A percentile compares a stretch with the other conserved stretches of the same genome.
Evolutionary conservation across 345 rosid genomes (phyloP).

Genomic region (Murraya paniculata): DNA sequence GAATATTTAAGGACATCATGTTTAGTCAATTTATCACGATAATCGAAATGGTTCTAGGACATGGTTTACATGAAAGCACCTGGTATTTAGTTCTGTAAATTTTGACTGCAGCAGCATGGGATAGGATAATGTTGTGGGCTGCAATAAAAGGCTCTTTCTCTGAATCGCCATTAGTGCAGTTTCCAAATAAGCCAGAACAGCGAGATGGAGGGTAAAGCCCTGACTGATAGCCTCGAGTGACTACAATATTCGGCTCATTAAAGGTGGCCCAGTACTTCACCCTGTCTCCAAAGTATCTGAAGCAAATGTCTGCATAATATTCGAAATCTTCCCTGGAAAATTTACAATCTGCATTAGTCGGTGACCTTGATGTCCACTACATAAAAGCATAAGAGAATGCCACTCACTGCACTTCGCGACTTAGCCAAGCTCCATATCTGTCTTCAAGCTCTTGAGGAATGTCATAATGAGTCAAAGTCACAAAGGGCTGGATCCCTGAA

Average conservation of each 20-base stretch:
- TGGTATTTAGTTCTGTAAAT: conserved; percentile 27
- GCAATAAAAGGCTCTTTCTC: conserved; percentile 52
- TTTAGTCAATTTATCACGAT: background rate
- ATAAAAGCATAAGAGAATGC: background rate
- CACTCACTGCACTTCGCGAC: conserved; percentile 52
- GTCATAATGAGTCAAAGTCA: conserved; percentile 68
- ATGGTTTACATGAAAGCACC: conserved; percentile 4
- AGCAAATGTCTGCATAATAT: conserved; percentile 55
- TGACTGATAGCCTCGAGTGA: conserved; percentile 22
- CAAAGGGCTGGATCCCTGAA: conserved; percentile 84
- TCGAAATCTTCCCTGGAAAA: conserved; percentile 49
- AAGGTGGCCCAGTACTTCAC: conserved; percentile 61
- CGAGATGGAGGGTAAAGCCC: conserved; percentile 48
- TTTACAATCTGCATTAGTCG: background rate
- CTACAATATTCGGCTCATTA: conserved; percentile 53
- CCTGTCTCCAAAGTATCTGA: conserved; percentile 55
- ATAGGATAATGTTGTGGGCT: conserved; percentile 47
- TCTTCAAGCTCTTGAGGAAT: conserved; percentile 72
- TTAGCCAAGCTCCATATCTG: conserved; percentile 77
- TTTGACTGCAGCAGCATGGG: conserved; percentile 33
- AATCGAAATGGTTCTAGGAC: background rate
- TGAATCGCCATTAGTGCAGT: conserved; percentile 52
- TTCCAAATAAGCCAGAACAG: conserved; percentile 46
- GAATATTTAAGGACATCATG: background rate
- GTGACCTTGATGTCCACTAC: background rate